These are phyloP conservation scores for Gloeophyllum trabeum DNA, from an alignment of 768 basidiomycete genomes.

Conservation along the genomic window DNA sequence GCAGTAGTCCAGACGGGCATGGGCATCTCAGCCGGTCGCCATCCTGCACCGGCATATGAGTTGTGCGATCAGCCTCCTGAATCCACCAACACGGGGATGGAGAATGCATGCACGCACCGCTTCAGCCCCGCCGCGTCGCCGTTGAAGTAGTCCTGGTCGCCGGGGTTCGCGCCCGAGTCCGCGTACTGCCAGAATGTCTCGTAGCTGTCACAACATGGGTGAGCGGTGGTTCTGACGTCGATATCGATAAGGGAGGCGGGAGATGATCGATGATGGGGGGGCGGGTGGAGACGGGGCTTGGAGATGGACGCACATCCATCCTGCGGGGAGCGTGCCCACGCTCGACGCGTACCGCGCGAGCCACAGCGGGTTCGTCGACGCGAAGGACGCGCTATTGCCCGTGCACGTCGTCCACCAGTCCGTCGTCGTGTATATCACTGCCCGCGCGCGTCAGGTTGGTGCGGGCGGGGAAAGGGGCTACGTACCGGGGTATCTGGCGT, in stretches of 20 bases:
- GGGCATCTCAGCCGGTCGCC: too few species aligned
- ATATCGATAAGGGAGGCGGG: background rate
- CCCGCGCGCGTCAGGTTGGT: background rate
- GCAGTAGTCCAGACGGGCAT: too few species aligned
- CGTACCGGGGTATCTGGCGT: background rate
- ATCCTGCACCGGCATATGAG: too few species aligned
- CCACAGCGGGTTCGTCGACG: constrained; percentile 44
- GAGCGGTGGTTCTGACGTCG: background rate
- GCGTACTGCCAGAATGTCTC: constrained; percentile 54
- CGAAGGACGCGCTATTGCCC: constrained; percentile 42
- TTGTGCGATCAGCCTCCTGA: too few species aligned
- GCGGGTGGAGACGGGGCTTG: too few species aligned
- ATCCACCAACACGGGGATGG: too few species aligned
- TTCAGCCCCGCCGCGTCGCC: constrained; percentile 33
- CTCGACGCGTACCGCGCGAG: constrained; percentile 40
- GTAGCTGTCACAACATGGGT: too few species aligned
- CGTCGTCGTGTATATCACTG: constrained; percentile 53
- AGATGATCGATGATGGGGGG: too few species aligned
- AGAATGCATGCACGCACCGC: constrained; percentile 16
- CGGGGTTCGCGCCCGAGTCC: constrained; percentile 41
- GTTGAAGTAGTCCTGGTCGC: constrained; percentile 48
- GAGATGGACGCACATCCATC: constrained; percentile 41
- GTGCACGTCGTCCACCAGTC: constrained; percentile 65
- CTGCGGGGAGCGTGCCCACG: constrained; percentile 45
- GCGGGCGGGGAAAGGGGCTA: too few species aligned